These are phyloP conservation scores for Albifimbria verrucaria DNA, from an alignment of 2,329 filamentous ascomycete species.

Conservation along the genomic window DNA sequence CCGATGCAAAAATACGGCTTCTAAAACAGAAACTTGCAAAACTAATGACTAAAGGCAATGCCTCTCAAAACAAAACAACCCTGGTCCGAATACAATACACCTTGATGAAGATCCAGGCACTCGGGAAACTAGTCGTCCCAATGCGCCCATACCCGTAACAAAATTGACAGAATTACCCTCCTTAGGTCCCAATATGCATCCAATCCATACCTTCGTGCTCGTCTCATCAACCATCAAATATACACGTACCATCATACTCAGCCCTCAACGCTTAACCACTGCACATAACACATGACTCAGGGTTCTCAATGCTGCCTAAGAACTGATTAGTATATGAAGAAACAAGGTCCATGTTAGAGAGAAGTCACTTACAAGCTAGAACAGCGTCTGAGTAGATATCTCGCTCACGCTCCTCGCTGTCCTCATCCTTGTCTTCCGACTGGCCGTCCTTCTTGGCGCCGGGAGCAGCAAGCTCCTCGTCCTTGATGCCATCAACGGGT, in stretches of 20 bases:
- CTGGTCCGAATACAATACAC: not conserved
- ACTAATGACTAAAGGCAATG: not conserved
- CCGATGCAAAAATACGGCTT: not conserved
- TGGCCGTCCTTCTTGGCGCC: slow-evolving; percentile 51
- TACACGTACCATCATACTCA: slow-evolving; percentile 18
- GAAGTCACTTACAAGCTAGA: slow-evolving; percentile 67
- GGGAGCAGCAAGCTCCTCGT: slow-evolving; percentile 62
- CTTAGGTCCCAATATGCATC: slow-evolving; percentile 14
- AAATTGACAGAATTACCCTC: slow-evolving; percentile 18
- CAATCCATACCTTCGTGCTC: slow-evolving; percentile 22
- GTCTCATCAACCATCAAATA: slow-evolving; percentile 25
- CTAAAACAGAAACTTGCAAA: too few relatives aligned
- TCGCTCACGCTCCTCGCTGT: slow-evolving; percentile 72
- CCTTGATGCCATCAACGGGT: slow-evolving; percentile 57
- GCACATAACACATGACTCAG: slow-evolving; percentile 94
- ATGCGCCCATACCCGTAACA: slow-evolving; percentile 12
- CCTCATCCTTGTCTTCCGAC: slow-evolving; percentile 69
- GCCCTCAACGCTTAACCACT: slow-evolving; percentile 62
- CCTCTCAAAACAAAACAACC: not conserved
- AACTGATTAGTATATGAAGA: slow-evolving; percentile 6
- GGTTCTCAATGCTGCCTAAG: slow-evolving; percentile 90
- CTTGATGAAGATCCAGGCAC: not conserved
- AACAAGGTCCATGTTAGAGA: slow-evolving; percentile 26
- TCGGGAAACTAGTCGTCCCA: slow-evolving; percentile 9
- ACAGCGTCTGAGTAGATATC: slow-evolving; percentile 96